Evolutionary conservation across 106 monocot genomes (phyloP).

Genomic region (Posidonia australis): DNA sequence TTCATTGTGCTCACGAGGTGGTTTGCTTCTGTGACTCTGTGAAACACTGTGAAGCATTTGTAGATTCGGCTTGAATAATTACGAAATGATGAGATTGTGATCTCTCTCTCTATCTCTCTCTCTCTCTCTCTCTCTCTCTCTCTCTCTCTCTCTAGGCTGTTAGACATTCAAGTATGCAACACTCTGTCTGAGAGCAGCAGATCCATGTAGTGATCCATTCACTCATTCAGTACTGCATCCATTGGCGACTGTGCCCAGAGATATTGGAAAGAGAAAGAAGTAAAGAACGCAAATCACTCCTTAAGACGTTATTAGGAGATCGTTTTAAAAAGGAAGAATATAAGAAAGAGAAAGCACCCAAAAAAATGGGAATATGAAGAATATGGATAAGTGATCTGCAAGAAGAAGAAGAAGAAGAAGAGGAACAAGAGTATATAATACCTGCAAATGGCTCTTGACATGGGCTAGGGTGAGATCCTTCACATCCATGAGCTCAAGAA

Average conservation of each 20-base stretch:
- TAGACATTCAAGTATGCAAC: background rate
- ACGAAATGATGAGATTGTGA: constrained; percentile 1
- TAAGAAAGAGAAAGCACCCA: too few relatives aligned
- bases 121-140: background rate
- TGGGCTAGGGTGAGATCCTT: constrained; percentile 58
- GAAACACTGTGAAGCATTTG: too few relatives aligned
- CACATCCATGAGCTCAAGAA: constrained; percentile 65
- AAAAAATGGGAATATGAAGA: too few relatives aligned
- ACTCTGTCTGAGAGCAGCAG: background rate
- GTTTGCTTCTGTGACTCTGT: too few relatives aligned
- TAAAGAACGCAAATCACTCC: too few relatives aligned
- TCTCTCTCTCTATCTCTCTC: background rate
- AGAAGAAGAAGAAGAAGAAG: background rate
- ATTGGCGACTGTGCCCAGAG: too few relatives aligned
- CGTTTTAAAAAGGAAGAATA: too few relatives aligned
- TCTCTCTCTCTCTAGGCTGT: background rate
- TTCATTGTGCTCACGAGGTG: background rate
- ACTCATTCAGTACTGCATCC: background rate
- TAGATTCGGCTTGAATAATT: background rate
- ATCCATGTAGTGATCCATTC: background rate
- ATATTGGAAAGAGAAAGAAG: background rate
- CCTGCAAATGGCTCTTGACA: constrained; percentile 64
- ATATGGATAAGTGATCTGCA: too few relatives aligned
- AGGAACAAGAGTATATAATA: constrained; percentile 1
- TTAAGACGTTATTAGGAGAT: too few relatives aligned